Evolutionary conservation across 768 basidiomycete species (phyloP), one percentile per base, ranked within the genome.

Genomic region (Psilocybe tampanensis): DNA sequence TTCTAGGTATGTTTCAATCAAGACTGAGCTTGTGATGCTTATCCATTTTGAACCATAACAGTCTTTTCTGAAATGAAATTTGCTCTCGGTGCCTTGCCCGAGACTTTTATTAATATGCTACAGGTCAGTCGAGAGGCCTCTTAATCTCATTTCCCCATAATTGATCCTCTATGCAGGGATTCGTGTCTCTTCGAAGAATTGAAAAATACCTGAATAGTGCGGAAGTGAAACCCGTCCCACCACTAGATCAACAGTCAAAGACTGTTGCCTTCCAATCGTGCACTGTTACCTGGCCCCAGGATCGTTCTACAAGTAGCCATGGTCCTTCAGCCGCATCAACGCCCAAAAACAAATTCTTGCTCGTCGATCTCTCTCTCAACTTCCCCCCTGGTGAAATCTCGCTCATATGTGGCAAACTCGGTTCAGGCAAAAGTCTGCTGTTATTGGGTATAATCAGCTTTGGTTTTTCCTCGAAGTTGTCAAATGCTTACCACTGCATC

Each of bases 41-140:
- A 44, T 34, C 33, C 8, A 7, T 34, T n/a, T 13, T 39, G 7
- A 39, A 36, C 5, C 23, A 33, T 5, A 58, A n/a, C 50, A 85
- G 93, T 96, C 18, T 95, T 96, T 73, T 80, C 81, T 50, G 92
- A 95, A 72, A 86, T 96, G 81, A 89, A 90, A 66, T 95, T 88
- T 62, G 92, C 90, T 5, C 80, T 96, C 52, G 94, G 89, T 63
- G 90, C 89, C 0, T 80, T 97, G 5, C 95, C 95, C 0, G 94
- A 95, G 70, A 94, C 92, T 0, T 86, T 95, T 66, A 93, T 97
- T 70, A 92, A 93, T 65, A 80, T 92, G 75, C 78, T 96, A 7
- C 94, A 97, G 75, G 89, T 85, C 51, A 15, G 13, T 1, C 39
- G 22, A 43, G 34, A 34, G 18, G 17, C 39, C 47, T 44, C 92